Evolutionary conservation across 129 eudicot genomes (phyloP).

Genomic region (Chrysanthemum makinoi): DNA sequence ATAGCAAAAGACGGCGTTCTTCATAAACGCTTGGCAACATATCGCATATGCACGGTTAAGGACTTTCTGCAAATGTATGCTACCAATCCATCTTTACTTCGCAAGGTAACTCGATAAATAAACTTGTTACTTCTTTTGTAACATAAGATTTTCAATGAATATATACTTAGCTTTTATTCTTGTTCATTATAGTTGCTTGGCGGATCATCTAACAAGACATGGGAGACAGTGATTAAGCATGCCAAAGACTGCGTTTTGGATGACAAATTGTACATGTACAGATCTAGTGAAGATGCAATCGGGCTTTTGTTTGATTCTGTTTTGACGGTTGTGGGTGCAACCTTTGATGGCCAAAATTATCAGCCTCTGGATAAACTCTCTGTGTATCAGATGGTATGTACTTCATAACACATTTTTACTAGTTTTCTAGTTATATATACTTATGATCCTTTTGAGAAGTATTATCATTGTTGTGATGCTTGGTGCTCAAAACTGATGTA

Average conservation of each 20-base stretch:
- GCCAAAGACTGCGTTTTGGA: constrained; percentile 57
- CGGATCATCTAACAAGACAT: constrained; percentile 54
- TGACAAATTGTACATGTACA: constrained; percentile 37
- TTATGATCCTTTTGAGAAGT: too few relatives aligned
- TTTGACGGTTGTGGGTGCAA: constrained; percentile 51
- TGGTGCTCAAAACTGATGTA: constrained; percentile 9
- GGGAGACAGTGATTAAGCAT: constrained; percentile 56
- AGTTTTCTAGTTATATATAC: background rate
- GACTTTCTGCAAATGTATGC: constrained; percentile 49
- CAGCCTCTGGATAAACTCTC: constrained; percentile 42
- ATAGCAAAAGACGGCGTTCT: constrained; percentile 81
- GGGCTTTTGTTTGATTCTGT: constrained; percentile 52
- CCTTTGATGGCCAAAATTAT: constrained; percentile 49
- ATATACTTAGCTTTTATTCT: background rate
- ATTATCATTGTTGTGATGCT: background rate
- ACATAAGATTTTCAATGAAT: background rate
- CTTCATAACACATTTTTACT: background rate
- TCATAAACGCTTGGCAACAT: constrained; percentile 40
- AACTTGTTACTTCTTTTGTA: background rate
- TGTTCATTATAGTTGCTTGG: constrained; percentile 44
- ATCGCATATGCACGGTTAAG: constrained; percentile 44
- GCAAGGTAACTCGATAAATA: constrained; percentile 39
- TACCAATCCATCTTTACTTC: constrained; percentile 34
- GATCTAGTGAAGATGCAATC: constrained; percentile 29
- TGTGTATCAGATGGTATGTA: constrained; percentile 51